Conservation (phyloP, 169 alveolate species). For the Sarcocystis neurona region DNA sequence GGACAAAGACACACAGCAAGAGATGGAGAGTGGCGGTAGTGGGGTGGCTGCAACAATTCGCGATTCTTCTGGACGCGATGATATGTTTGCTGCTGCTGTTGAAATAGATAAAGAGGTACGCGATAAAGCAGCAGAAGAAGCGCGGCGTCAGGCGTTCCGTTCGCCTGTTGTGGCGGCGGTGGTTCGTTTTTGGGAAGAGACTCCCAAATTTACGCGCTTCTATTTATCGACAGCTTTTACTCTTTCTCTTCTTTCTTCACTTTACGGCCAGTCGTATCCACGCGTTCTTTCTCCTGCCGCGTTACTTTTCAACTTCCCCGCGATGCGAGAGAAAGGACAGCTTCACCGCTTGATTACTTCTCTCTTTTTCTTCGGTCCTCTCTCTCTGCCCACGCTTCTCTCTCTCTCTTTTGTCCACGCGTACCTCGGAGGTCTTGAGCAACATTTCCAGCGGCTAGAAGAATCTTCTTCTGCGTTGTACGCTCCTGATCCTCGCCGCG, state of each 20-base stretch:
- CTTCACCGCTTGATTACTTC: slow-evolving; percentile 22
- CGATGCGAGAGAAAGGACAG: background rate
- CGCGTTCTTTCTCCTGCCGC: background rate
- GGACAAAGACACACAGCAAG: no score
- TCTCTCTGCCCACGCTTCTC: slow-evolving; percentile 25
- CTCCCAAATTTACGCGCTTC: background rate
- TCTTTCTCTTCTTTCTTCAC: background rate
- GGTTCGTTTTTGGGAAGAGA: slow-evolving; percentile 1
- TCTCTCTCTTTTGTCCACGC: slow-evolving; percentile 33
- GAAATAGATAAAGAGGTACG: no score
- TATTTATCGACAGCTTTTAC: background rate
- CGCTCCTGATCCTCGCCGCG: no score
- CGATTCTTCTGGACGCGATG: no score
- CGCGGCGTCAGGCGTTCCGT: background rate
- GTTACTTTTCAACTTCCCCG: slow-evolving; percentile 2
- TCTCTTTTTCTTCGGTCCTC: slow-evolving; percentile 25
- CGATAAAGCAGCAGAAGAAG: no score
- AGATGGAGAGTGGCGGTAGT: no score
- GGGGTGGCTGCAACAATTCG: no score
- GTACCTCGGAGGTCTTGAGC: slow-evolving; percentile 27
- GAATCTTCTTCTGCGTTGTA: background rate
- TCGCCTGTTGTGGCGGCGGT: background rate
- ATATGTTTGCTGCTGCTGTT: no score
- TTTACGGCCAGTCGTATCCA: background rate
- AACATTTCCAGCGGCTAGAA: slow-evolving; percentile 3